A percentile compares a stretch with the other conserved stretches of the same genome.
These are phyloP conservation scores for California macrophylla DNA, from an alignment of 441 rosid genomes.

Conservation along the genomic window DNA sequence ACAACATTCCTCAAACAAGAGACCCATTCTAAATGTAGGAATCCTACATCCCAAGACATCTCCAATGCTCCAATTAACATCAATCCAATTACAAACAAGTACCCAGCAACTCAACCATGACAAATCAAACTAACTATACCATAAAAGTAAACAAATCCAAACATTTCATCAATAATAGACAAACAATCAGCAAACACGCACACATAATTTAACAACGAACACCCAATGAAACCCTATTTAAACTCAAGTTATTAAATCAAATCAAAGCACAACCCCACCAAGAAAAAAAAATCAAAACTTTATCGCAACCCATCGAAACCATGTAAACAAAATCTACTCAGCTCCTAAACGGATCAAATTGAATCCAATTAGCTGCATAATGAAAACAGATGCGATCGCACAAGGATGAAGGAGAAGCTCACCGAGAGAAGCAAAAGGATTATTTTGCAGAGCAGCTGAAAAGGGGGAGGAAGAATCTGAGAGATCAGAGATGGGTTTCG, in stretches of 20 bases:
- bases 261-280: not conserved
- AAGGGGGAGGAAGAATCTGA: not conserved
- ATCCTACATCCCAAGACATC: not conserved
- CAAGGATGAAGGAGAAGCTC: not conserved
- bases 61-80: not conserved
- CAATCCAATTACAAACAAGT: not conserved
- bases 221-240: not conserved
- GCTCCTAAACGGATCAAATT: not conserved
- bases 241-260: not conserved
- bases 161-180: not conserved
- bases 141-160: not conserved
- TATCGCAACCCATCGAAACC: not conserved
- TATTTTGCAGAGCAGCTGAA: not conserved
- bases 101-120: not conserved
- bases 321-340: not conserved
- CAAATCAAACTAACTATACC: not conserved
- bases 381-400: not conserved
- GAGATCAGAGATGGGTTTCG: not conserved
- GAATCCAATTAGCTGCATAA: not conserved
- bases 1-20: not conserved
- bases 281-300: not conserved
- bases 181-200: not conserved
- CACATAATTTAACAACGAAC: not conserved
- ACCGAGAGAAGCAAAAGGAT: conserved; percentile 4
- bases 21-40: not conserved